These are phyloP conservation scores for Fusarium euwallaceae DNA, from an alignment of 2,329 filamentous ascomycete species.

Conservation along the genomic window DNA sequence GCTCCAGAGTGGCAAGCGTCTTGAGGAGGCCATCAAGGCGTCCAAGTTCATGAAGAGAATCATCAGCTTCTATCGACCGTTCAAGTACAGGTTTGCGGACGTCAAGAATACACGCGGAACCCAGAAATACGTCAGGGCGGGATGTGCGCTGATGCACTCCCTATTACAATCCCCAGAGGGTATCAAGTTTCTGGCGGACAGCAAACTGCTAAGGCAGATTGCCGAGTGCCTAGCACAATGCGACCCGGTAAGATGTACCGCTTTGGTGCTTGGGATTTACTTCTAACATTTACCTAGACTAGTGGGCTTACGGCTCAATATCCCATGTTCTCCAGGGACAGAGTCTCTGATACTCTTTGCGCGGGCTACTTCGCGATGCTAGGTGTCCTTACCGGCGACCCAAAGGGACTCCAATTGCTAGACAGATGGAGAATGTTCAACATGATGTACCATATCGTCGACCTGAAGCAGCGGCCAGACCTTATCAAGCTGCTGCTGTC, in stretches of 20 bases:
- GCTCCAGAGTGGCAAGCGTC: constrained; percentile 86
- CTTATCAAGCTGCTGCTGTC: constrained; percentile 89
- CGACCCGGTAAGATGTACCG: constrained; percentile 75
- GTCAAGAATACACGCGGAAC: constrained; percentile 91
- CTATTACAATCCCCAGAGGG: constrained; percentile 89
- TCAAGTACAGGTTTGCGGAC: constrained; percentile 95
- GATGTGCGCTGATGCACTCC: constrained; percentile 88
- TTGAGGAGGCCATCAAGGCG: constrained; percentile 93
- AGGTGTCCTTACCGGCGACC: constrained; percentile 85
- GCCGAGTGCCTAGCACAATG: constrained; percentile 96
- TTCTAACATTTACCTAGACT: constrained; percentile 58
- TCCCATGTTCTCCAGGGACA: constrained; percentile 88
- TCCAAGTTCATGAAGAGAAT: constrained; percentile 97
- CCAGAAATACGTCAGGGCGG: constrained; percentile 91
- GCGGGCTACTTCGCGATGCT: constrained; percentile 95
- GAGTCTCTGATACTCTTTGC: constrained; percentile 87
- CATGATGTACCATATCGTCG: constrained; percentile 99
- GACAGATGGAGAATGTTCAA: constrained; percentile 99
- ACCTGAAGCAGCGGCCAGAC: constrained; percentile 90
- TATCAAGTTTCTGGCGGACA: constrained; percentile 86
- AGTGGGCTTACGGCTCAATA: constrained; percentile 83
- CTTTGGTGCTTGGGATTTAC: constrained; percentile 15
- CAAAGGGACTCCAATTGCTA: constrained; percentile 87
- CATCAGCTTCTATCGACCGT: constrained; percentile 94
- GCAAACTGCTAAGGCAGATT: constrained; percentile 92